These are phyloP conservation scores for Yamadazyma membranifaciens DNA, from an alignment of 1,139 yeast species.

Conservation along the genomic window DNA sequence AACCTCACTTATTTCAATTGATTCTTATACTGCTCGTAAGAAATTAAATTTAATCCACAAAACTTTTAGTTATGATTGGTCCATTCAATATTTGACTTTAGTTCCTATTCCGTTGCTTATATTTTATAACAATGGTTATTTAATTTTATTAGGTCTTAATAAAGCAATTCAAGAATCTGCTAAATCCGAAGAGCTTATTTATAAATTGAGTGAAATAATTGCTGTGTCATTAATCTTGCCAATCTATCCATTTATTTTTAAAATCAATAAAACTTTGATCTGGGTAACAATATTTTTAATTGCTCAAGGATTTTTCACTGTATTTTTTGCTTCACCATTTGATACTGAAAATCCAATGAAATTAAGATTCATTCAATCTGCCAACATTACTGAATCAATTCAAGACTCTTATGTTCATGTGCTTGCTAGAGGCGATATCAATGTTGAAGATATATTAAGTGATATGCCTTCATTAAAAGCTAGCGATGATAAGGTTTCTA, in stretches of 20 bases:
- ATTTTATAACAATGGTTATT: constrained; percentile 48
- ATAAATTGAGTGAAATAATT: constrained; percentile 35
- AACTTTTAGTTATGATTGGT: constrained; percentile 73
- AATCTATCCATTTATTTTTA: constrained; percentile 68
- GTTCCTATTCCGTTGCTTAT: constrained; percentile 65
- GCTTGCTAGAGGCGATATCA: constrained; percentile 51
- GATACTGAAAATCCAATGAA: constrained; percentile 63
- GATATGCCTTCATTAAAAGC: constrained; percentile 66
- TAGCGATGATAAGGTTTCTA: constrained; percentile 25
- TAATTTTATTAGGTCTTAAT: constrained; percentile 60
- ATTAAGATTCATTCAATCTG: constrained; percentile 61
- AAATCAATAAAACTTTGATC: constrained; percentile 55
- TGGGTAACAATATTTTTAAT: constrained; percentile 34
- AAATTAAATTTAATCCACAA: constrained; percentile 25
- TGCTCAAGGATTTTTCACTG: constrained; percentile 33
- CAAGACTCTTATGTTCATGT: constrained; percentile 42
- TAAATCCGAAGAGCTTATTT: constrained; percentile 46
- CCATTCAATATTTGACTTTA: constrained; percentile 62
- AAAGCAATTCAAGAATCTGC: constrained; percentile 71
- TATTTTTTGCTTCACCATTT: constrained; percentile 51
- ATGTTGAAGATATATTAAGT: constrained; percentile 34
- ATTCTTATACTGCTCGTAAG: constrained; percentile 15
- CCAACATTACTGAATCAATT: constrained; percentile 38
- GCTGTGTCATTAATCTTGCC: constrained; percentile 50
- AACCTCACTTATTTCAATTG: constrained; percentile 18